Base-by-base conservation (phyloP, 2,329 filamentous ascomycete species). In the Pezicula radicicola region DNA sequence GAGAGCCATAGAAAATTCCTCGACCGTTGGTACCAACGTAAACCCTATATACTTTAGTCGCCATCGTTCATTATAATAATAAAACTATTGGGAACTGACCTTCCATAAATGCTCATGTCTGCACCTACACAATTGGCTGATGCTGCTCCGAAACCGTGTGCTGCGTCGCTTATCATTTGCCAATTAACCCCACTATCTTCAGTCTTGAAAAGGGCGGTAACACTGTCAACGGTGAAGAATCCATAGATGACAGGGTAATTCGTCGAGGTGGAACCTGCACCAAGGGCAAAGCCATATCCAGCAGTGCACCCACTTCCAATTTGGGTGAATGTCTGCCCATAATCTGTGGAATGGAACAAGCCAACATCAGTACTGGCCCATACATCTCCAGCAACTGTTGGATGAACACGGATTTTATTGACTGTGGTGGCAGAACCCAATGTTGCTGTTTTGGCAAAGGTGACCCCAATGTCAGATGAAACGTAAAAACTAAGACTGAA, bases 381-480 rank as follows among this genome's bases (percentile, higher is more conserved):
- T 46, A 88, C 74, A 41, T 82, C 79, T 10, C 85, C 83, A 0
- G 79, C 77, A 13, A 71, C 70, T 13, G 75, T 72, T 0, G 82
- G 81, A 53, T 83, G 74, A 1, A 71, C 72, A 15, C 78, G 78
- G 8, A 87, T 72, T 33, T 76, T 74, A 36, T 82, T 81, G 50
- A 27, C 21, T n/a, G 43, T n/a, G 10, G 27, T 18, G 25, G 43
- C 10, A 16, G 27, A 33, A 15, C 28, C 27, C 21, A 30, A 45
- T 0, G 68, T 66, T 4, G 66, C 60, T 4, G 68, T 58, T 30
- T 62, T 60, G 4, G 64, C 47, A 55, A 82, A 82, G 8, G 72
- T 74, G 0, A 66, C 57, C 0, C 71, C 78, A 0, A 67, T 66
- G 60, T 81, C 65, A 12, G 67, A 73, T 13, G 77, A 81, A 15